Base-by-base conservation (phyloP, 768 basidiomycete genomes). In the Suillus discolor region DNA sequence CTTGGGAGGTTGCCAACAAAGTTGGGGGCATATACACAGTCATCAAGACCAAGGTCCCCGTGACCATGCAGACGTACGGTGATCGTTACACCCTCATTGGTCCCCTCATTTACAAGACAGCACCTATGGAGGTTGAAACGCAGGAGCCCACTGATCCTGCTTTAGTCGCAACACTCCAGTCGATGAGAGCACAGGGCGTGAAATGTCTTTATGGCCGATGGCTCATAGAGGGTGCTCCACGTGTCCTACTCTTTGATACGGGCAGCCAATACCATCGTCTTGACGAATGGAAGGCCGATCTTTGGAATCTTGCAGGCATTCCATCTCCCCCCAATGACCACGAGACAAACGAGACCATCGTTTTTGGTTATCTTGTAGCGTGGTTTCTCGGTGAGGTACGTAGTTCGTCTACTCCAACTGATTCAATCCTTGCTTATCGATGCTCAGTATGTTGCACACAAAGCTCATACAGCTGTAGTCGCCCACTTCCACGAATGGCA, bases 401-500 rank as follows among this genome's bases (percentile, higher is more conserved):
- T 79, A 13, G 12, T 31, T 60, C 63, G 63, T 68, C 65, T 72
- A 63, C 47, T 34, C 44, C 64, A 28, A 31, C 68, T 70, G 63
- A 61, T 39, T 7, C 7, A 8, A 25, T 55, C 57, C 20, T 65
- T 18, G 6, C 39, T 60, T 42, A 60, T 63, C 5, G 42, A 41
- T 39, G 62, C 57, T 3, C 75, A 95, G 93, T 96, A 94, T 73
- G 89, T 93, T 47, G 74, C 91, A 34, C 88, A 88, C 51, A 93
- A 97, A 75, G 84, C 91, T 39, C 82, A 85, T 62, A 93, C 89
- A 6, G 95, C 96, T 20, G 93, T 99, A 71, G 85, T 99, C 65
- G 96, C 96, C 69, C 97, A 99, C 79, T 97, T 99, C 83, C 97
- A 99, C 78, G 97, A 99, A 79, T 99, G 97, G 97, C 97, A 99